Evolutionary conservation across 345 rosid genomes (phyloP), one percentile per base, ranked within the genome.

Genomic region (Erucastrum elatum): DNA sequence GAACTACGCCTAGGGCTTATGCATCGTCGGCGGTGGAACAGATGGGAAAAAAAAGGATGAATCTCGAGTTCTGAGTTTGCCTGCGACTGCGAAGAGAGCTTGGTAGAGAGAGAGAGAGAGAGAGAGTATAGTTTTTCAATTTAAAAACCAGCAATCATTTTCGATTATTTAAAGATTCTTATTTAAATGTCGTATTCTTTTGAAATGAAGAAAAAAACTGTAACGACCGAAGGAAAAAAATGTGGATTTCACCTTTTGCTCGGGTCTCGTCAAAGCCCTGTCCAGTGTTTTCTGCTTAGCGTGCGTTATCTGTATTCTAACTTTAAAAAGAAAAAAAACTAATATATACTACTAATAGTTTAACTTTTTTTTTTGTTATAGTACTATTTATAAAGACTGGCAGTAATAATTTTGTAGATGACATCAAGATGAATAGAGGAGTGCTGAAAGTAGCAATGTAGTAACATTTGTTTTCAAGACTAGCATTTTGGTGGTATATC

Each of bases 21-120:
- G 30, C 56, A 58, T 37, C 55, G 12, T 26, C 66, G 41, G 66
- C 21, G 41, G 25, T 63, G 11, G 41, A n/a, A 7, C 25, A 31
- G 3, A 60, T n/a, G 2, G 11, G 27, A 4, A 3, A 9, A 13
- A 7, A 29, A 59, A 25, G 27, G 66, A 53, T 53, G 75, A 58
- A 71, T 71, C 75, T 71, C 58, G 75, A 59, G 75, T 13, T 59
- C 75, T 71, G 75, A 71, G 61, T 29, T 31, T 35, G 75, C 64
- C 75, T 71, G 75, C 34, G 75, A 59, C 65, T 34, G 56, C 35
- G 3, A 2, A 7, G 49, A 41, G 49, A 41, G 55, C 21, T 21
- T 21, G 21, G 21, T 21, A 21, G 9, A 7, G 49, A 41, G 49
- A 41, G 55, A 71, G 65, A 71, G 39, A 30, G 53, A 71, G 73